A percentile compares a stretch with the other conserved stretches of the same genome.
phyloP scores from a whole-genome alignment of 2,329 filamentous ascomycete species.

The Verticillium dahliae region DNA sequence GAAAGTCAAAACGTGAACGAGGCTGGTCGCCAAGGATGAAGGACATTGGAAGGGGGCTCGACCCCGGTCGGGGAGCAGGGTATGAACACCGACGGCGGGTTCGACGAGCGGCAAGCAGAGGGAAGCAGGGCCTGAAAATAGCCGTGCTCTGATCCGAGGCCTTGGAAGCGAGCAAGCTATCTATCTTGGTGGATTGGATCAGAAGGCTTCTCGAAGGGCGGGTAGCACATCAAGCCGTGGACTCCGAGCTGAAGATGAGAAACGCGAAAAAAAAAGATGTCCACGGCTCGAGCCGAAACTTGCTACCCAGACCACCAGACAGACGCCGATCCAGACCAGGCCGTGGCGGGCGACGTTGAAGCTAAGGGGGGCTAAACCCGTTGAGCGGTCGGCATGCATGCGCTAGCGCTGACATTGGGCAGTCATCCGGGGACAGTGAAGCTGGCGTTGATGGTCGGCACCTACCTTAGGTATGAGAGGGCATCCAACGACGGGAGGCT shows the following conservation, averaged over 20 bases:
- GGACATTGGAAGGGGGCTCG: too few species aligned
- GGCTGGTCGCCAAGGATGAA: too few species aligned
- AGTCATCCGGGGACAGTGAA: background rate
- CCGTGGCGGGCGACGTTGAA: background rate
- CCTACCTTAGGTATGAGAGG: background rate
- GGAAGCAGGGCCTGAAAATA: background rate
- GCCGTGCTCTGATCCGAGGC: background rate
- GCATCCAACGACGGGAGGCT: background rate
- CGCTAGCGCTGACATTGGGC: background rate
- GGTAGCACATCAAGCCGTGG: background rate
- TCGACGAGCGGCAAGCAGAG: too few species aligned
- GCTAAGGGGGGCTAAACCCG: background rate
- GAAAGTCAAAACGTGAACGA: too few species aligned
- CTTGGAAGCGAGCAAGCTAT: background rate
- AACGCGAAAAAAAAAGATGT: too few species aligned
- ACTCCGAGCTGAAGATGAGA: background rate
- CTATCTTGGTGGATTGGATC: background rate
- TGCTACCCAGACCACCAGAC: background rate
- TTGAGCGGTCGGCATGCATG: background rate
- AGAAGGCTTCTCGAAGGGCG: background rate
- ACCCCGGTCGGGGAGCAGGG: too few species aligned
- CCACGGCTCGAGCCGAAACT: too few species aligned
- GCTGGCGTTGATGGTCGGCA: background rate
- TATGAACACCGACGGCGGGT: too few species aligned
- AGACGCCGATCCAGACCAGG: background rate